Percentiles rank a stretch among this genome's conserved stretches.
Conservation (phyloP, 2,329 filamentous ascomycete genomes). For the Penicillium thymicola region DNA sequence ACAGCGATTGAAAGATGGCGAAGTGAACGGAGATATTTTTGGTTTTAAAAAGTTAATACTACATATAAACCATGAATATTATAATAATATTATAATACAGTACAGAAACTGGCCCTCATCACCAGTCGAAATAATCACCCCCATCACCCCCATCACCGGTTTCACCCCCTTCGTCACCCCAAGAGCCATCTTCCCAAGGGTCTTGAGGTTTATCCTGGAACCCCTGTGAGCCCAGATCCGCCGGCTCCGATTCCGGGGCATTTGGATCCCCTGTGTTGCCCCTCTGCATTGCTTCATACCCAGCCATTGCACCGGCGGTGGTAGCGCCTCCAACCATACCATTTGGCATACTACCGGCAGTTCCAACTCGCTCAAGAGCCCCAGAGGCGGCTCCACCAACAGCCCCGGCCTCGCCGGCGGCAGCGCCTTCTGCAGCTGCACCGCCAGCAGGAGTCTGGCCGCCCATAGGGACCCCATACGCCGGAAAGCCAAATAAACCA, state of each 20-base stretch:
- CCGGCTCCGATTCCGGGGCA: conserved; percentile 6
- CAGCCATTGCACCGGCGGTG: conserved; percentile 59
- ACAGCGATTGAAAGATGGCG: neutral
- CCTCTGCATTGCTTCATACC: conserved; percentile 61
- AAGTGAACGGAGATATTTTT: neutral
- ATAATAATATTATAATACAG: conserved; percentile 4
- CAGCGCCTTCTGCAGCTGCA: conserved; percentile 39
- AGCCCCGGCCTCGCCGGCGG: conserved; percentile 37
- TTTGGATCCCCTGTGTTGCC: conserved; percentile 39
- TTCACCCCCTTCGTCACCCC: conserved; percentile 8
- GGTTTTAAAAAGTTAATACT: neutral
- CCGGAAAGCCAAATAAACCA: conserved; percentile 50
- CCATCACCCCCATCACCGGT: conserved; percentile 21
- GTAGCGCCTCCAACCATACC: conserved; percentile 46
- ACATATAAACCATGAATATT: neutral
- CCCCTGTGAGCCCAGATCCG: conserved; percentile 10
- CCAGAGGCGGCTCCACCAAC: conserved; percentile 39
- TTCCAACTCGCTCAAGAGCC: conserved; percentile 32
- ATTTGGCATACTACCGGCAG: conserved; percentile 39
- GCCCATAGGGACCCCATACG: conserved; percentile 50
- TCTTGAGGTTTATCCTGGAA: conserved; percentile 26
- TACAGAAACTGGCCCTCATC: conserved; percentile 13
- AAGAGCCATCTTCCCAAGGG: conserved; percentile 20
- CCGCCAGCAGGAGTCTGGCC: conserved; percentile 41
- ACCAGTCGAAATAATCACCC: conserved; percentile 28